Evolutionary conservation across 768 basidiomycete species (phyloP), one percentile per base, ranked within the genome.

Genomic region (Multifurca ochricompacta): DNA sequence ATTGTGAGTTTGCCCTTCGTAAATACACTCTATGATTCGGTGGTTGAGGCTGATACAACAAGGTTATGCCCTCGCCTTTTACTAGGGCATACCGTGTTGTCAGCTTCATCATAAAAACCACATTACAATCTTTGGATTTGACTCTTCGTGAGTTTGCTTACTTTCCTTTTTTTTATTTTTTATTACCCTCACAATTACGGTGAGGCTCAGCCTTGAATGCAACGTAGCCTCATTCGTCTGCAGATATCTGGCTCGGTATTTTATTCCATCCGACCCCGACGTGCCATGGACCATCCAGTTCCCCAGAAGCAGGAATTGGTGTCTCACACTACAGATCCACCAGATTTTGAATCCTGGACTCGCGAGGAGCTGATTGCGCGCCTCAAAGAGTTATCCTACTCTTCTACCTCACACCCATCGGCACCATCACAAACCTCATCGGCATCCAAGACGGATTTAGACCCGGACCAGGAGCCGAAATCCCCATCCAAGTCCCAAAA

Each of bases 361-460:
- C 74, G 83, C 53, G 81, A 87, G 63, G 78, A 86, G 47, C 80
- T 93, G 54, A 80, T 91, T 49, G 74, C 79, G 35, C 77, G 80
- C 46, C 67, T 93, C 18, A 69, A 69, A 19, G 70, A 79, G 39
- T 74, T 56, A 34, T 34, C 48, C 4, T 21, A 27, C 4, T 89
- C 42, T 85, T 34, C 62, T 45, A 48, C 57, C 43, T 32, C 53
- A 27, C 31, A n/a, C 0, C 13, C 14, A 54, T 54, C 63, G 48
- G 40, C 68, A 18, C 34, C 53, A 16, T 19, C 49, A 9, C 25
- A 57, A 16, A 36, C 44, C 2, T 19, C 31, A 54, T 25, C 28
- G 19, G 3, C 46, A 54, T 27, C 56, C 65, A 32, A 32, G 32
- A 47, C 45, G 9, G 31, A 18, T 18, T 54, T 4, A 34, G 52